Conservation (phyloP, 1,284 basidiomycete species). For the Rhodotorula sp. region DNA sequence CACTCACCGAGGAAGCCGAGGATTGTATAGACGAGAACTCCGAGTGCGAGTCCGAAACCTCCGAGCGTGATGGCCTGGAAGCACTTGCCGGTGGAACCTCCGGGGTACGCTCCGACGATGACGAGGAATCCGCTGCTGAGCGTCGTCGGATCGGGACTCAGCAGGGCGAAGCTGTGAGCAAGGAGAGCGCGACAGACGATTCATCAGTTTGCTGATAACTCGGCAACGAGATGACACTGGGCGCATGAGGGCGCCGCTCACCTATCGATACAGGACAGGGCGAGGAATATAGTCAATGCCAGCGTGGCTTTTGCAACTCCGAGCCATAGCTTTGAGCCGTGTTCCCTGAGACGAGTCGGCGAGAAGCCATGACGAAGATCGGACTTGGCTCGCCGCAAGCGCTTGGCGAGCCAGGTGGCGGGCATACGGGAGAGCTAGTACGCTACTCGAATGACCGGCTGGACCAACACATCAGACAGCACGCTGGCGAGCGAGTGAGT, state of each 20-base stretch:
- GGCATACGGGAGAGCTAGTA: not conserved
- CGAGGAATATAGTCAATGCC: not conserved
- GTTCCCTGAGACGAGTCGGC: not conserved
- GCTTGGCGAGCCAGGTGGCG: not conserved
- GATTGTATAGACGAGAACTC: conserved; percentile 21
- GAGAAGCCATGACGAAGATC: not conserved
- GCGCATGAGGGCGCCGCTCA: not conserved
- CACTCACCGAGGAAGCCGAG: conserved; percentile 25
- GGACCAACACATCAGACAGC: not conserved
- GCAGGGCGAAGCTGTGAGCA: conserved; percentile 15
- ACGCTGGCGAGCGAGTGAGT: not conserved
- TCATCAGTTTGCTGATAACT: not conserved
- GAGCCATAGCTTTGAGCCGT: not conserved
- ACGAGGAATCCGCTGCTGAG: conserved; percentile 29
- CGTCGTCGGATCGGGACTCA: conserved; percentile 5
- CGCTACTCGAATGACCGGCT: not conserved
- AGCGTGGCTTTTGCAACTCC: not conserved
- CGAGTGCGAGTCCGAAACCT: conserved; percentile 8
- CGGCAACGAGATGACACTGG: not conserved
- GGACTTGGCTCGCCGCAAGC: not conserved
- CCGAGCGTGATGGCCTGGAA: conserved; percentile 28
- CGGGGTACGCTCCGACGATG: conserved; percentile 30
- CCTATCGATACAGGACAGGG: not conserved
- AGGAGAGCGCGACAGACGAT: no score
- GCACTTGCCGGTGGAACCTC: conserved; percentile 26